Evolutionary conservation across 352 stramenopile species (phyloP).

Genomic region (Pythium oligandrum): DNA sequence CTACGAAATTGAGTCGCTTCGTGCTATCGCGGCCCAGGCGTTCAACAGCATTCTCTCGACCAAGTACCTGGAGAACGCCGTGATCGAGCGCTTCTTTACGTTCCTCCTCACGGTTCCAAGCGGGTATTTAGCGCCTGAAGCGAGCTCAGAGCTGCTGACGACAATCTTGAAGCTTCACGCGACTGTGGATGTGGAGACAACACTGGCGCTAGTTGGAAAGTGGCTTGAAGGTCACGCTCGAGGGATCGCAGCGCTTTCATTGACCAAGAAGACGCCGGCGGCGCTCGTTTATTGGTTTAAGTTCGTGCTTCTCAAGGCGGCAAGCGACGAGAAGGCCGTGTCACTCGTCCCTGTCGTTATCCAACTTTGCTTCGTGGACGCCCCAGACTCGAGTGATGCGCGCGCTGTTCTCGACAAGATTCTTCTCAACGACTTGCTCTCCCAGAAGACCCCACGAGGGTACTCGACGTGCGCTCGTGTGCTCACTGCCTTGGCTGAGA

Average conservation of each 20-base stretch:
- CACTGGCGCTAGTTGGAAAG: no score
- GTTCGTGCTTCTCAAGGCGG: background rate
- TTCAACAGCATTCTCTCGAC: conserved; percentile 13
- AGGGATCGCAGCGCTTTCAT: no score
- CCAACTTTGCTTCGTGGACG: conserved; percentile 7
- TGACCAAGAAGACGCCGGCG: no score
- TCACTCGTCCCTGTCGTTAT: conserved; percentile 1
- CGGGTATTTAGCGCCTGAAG: background rate
- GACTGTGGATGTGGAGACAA: no score
- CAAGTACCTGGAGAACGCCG: background rate
- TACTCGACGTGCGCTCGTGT: conserved; percentile 12
- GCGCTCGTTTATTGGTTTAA: background rate
- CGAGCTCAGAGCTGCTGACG: conserved; percentile 7
- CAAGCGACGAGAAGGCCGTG: background rate
- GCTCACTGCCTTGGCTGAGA: conserved; percentile 12
- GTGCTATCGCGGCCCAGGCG: conserved; percentile 29
- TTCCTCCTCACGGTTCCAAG: conserved; percentile 14
- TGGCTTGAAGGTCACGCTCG: no score
- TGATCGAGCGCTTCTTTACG: conserved; percentile 8
- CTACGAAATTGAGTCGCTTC: conserved; percentile 69
- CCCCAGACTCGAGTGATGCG: no score
- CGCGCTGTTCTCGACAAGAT: background rate
- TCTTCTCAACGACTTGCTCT: conserved; percentile 9
- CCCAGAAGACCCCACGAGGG: conserved; percentile 7
- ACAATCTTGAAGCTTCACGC: conserved; percentile 9